Evolutionary conservation across 441 rosid genomes (phyloP).

Genomic region (Erysimum pusillum): DNA sequence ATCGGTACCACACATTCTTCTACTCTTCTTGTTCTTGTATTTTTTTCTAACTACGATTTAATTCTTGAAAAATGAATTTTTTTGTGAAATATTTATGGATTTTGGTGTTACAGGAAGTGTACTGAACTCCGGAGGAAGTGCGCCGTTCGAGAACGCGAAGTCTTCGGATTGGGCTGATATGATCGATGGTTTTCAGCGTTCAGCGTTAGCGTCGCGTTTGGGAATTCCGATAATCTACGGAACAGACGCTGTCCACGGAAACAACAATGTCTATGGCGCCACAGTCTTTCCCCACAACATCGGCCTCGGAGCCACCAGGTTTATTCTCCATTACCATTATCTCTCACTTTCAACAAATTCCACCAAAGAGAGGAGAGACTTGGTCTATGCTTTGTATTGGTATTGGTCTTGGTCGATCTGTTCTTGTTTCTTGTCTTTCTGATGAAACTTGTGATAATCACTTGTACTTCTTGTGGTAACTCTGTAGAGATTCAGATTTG

Average conservation of each 20-base stretch:
- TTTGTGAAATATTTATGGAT: not conserved
- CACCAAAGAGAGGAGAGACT: not conserved
- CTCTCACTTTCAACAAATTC: not conserved
- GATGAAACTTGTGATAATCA: slow-evolving; percentile 10
- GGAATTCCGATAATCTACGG: slow-evolving; percentile 88
- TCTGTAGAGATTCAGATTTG: slow-evolving; percentile 76
- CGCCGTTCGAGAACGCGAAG: slow-evolving; percentile 62
- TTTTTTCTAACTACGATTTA: not conserved
- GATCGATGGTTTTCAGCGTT: slow-evolving; percentile 77
- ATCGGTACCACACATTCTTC: slow-evolving; percentile 51
- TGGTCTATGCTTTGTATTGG: not conserved
- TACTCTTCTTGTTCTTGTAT: not conserved
- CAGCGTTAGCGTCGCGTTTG: slow-evolving; percentile 73
- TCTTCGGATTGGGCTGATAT: slow-evolving; percentile 86
- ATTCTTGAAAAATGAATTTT: not conserved
- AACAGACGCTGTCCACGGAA: slow-evolving; percentile 93
- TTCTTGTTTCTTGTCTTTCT: slow-evolving; percentile 18
- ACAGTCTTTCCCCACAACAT: slow-evolving; percentile 90
- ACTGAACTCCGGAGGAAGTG: slow-evolving; percentile 77
- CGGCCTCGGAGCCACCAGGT: slow-evolving; percentile 92
- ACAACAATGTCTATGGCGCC: slow-evolving; percentile 80
- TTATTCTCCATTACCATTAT: not conserved
- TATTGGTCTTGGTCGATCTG: not conserved
- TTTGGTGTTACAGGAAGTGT: slow-evolving; percentile 61
- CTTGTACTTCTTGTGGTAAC: not conserved